Evolutionary conservation across 176 grass and related monocot species (phyloP).

Genomic region (Alopecurus myosuroides): DNA sequence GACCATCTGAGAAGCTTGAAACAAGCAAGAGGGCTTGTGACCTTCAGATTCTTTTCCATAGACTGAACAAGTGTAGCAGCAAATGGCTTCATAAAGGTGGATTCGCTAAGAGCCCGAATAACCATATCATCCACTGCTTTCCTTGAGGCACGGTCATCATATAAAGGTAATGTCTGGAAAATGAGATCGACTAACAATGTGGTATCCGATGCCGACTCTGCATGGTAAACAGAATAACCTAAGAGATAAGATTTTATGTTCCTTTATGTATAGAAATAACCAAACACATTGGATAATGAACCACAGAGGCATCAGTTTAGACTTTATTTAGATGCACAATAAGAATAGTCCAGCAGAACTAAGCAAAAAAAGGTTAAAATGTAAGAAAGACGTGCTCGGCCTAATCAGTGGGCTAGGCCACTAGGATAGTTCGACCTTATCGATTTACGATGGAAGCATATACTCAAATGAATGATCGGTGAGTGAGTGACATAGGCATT

Average conservation of each 20-base stretch:
- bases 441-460: neutral
- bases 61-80: slow-evolving; percentile 69
- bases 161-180: slow-evolving; percentile 79
- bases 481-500: neutral
- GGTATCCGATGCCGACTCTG: slow-evolving; percentile 53
- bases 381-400: neutral
- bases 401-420: neutral
- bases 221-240: slow-evolving; percentile 20
- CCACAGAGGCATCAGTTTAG: neutral
- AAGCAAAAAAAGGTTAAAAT: neutral
- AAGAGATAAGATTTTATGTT: slow-evolving; percentile 22
- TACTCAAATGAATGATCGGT: neutral
- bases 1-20: slow-evolving; percentile 97
- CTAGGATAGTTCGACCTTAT: too few species aligned
- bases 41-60: slow-evolving; percentile 85
- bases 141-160: slow-evolving; percentile 86
- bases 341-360: neutral
- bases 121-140: slow-evolving; percentile 85
- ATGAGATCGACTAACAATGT: slow-evolving; percentile 68
- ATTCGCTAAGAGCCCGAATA: slow-evolving; percentile 57
- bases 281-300: neutral
- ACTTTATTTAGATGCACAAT: neutral
- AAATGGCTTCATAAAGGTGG: slow-evolving; percentile 77
- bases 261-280: neutral
- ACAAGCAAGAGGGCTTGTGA: slow-evolving; percentile 55